These are phyloP conservation scores for Penicillium angulare DNA, from an alignment of 495 filamentous ascomycete genomes.

Conservation along the genomic window DNA sequence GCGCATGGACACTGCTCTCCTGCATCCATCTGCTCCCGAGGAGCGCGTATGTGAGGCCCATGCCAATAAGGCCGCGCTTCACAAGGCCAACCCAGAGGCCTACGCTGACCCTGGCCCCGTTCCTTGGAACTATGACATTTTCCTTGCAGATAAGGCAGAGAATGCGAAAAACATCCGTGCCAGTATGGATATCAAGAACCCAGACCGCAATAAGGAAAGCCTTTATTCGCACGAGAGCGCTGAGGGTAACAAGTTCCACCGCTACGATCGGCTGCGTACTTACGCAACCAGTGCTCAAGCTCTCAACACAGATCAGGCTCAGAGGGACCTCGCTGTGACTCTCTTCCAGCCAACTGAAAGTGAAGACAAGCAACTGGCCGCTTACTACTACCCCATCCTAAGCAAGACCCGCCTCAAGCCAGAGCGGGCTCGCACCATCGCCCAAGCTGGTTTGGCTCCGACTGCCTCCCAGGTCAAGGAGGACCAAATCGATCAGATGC, in stretches of 20 bases:
- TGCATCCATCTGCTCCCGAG: conserved; percentile 62
- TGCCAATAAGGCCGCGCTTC: conserved; percentile 53
- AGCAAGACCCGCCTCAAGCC: conserved; percentile 64
- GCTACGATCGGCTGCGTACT: conserved; percentile 72
- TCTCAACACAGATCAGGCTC: conserved; percentile 53
- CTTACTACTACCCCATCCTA: conserved; percentile 87
- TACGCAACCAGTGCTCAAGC: conserved; percentile 77
- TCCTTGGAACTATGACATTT: conserved; percentile 79
- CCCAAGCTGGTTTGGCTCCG: conserved; percentile 44
- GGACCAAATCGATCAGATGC: conserved; percentile 54
- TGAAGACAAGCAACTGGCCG: conserved; percentile 59
- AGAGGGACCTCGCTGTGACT: conserved; percentile 58
- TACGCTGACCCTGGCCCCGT: conserved; percentile 59
- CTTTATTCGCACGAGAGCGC: conserved; percentile 61
- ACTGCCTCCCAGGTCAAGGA: conserved; percentile 34
- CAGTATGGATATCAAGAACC: conserved; percentile 70
- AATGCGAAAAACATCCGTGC: conserved; percentile 62
- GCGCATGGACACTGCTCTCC: conserved; percentile 75
- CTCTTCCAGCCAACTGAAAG: conserved; percentile 59
- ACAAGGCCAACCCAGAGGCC: conserved; percentile 60
- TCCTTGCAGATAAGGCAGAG: conserved; percentile 59
- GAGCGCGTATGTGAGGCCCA: conserved; percentile 45
- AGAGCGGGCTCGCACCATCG: conserved; percentile 49
- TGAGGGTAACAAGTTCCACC: conserved; percentile 54
- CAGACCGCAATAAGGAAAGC: conserved; percentile 61